Percentiles rank a stretch among this genome's conserved stretches.
These are phyloP conservation scores for Manihot esculenta DNA, from an alignment of 441 rosid species.

Conservation along the genomic window DNA sequence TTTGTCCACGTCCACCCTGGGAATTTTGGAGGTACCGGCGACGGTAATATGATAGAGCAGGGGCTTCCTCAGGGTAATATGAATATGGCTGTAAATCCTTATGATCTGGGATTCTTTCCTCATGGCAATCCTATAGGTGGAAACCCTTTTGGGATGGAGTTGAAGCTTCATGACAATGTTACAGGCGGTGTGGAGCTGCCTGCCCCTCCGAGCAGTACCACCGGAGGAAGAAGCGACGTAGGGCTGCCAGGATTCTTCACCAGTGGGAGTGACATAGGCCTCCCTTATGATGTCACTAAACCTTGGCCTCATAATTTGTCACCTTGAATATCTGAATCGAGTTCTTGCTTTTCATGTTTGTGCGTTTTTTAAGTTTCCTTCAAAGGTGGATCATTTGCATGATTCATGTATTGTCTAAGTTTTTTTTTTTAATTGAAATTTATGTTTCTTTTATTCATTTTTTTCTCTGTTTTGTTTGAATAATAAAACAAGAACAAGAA, in stretches of 20 bases:
- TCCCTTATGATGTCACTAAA: slow-evolving; percentile 11
- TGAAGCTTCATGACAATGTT: background rate
- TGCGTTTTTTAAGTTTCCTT: background rate
- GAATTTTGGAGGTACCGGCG: background rate
- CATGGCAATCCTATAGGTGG: too few relatives aligned
- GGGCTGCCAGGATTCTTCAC: slow-evolving; percentile 14
- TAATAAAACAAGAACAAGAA: background rate
- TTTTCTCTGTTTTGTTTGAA: background rate
- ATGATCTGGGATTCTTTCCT: background rate
- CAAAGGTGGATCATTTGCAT: background rate
- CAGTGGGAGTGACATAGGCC: slow-evolving; percentile 10
- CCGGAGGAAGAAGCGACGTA: background rate
- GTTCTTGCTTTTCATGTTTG: background rate
- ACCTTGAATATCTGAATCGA: background rate
- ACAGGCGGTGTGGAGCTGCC: slow-evolving; percentile 2
- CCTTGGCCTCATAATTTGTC: slow-evolving; percentile 9
- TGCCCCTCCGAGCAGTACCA: background rate
- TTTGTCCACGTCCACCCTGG: background rate
- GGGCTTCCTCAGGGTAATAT: background rate
- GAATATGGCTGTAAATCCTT: slow-evolving; percentile 7
- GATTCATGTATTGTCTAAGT: background rate
- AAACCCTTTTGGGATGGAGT: background rate
- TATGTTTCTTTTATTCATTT: background rate
- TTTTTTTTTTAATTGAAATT: background rate
- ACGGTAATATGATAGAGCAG: background rate